These are phyloP conservation scores for Tolypocladium album DNA, from an alignment of 2,329 filamentous ascomycete genomes.

Conservation along the genomic window DNA sequence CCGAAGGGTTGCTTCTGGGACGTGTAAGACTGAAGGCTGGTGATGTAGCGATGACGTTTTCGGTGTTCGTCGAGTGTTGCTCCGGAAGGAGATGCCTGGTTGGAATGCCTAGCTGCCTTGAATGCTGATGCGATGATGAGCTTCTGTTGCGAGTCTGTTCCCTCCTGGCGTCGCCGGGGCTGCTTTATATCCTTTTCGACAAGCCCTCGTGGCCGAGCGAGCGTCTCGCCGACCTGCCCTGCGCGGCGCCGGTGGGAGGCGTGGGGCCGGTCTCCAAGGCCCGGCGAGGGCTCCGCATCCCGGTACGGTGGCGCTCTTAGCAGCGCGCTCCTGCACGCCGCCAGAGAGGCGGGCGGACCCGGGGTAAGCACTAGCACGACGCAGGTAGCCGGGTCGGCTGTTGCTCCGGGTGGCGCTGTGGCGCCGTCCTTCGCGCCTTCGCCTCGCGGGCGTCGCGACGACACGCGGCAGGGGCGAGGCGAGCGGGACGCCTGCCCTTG, in stretches of 20 bases:
- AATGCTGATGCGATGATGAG: background rate
- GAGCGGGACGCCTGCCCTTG: background rate
- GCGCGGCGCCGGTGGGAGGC: background rate
- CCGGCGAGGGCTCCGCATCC: background rate
- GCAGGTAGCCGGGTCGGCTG: background rate
- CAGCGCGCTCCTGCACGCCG: fast-evolving
- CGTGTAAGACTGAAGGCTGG: background rate
- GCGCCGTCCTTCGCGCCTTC: background rate
- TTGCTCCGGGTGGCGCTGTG: background rate
- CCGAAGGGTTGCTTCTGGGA: background rate
- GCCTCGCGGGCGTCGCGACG: too few relatives aligned
- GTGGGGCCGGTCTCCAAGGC: background rate
- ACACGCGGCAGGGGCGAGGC: background rate
- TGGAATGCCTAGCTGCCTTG: background rate
- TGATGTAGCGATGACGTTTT: background rate
- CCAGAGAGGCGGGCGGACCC: too few relatives aligned
- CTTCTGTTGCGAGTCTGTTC: background rate
- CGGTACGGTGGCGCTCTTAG: background rate
- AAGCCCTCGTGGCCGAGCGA: background rate
- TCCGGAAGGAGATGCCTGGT: too few relatives aligned
- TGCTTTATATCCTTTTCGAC: background rate
- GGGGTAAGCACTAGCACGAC: background rate
- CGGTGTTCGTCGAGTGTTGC: too few relatives aligned
- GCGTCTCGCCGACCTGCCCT: too few relatives aligned
- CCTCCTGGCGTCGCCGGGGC: background rate